Percentiles rank a stretch among this genome's conserved stretches.
Conservation (phyloP, 768 basidiomycete species). For the Multifurca ochricompacta region DNA sequence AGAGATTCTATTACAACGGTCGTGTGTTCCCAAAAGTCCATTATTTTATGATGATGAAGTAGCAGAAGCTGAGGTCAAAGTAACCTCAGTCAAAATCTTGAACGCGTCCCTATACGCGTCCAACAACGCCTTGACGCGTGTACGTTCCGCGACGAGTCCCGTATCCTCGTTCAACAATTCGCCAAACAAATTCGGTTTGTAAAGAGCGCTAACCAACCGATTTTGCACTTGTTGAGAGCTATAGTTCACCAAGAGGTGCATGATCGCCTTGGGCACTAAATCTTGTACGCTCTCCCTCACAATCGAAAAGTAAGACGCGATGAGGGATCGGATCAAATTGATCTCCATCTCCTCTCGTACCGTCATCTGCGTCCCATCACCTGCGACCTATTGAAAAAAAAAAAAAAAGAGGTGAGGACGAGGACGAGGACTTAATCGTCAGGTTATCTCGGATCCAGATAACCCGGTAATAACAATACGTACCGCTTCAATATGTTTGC, state of each 20-base stretch:
- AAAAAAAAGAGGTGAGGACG: too few species aligned
- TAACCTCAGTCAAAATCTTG: slow-evolving; percentile 78
- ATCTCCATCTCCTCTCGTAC: slow-evolving; percentile 96
- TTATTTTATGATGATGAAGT: too few species aligned
- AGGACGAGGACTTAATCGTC: too few species aligned
- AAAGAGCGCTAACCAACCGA: slow-evolving; percentile 85
- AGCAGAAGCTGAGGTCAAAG: too few species aligned
- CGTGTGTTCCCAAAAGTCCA: too few species aligned
- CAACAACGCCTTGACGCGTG: slow-evolving; percentile 86
- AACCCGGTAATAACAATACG: too few species aligned
- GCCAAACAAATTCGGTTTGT: slow-evolving; percentile 89
- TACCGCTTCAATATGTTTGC: slow-evolving; percentile 96
- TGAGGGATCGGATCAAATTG: slow-evolving; percentile 86
- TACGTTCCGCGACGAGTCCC: slow-evolving; percentile 84
- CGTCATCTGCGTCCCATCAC: slow-evolving; percentile 56
- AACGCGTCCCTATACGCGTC: slow-evolving; percentile 96
- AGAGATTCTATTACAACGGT: too few species aligned
- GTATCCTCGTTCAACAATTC: slow-evolving; percentile 95
- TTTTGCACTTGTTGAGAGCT: slow-evolving; percentile 97
- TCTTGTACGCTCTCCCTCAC: slow-evolving; percentile 96
- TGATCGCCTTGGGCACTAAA: slow-evolving; percentile 94
- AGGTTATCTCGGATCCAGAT: too few species aligned
- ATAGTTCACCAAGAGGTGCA: slow-evolving; percentile 96
- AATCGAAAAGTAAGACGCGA: slow-evolving; percentile 92
- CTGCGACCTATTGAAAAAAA: slow-evolving; percentile 32